Base-by-base conservation (phyloP, 2,329 filamentous ascomycete species). In the Fusarium tanahbumbuense region DNA sequence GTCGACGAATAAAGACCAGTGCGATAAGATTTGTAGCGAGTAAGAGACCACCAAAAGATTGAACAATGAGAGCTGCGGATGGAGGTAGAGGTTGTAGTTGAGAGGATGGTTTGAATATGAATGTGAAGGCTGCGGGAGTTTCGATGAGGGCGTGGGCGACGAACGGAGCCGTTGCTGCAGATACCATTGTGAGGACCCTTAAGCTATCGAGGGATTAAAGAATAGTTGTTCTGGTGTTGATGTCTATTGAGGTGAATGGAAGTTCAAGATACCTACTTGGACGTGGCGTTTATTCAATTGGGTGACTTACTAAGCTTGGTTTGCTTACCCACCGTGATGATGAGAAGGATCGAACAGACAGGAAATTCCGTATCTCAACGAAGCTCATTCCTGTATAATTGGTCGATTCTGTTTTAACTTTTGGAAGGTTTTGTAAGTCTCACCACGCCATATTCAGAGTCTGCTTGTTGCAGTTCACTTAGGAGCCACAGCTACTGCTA, bases 41-140 rank as follows among this genome's bases (percentile, higher is more conserved):
- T 5, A 87, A 77, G 16, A 86, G 77, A 15, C 83, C 85, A 45
- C 84, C 85, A 15, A 86, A 81, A 60, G 81, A 84, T 49, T 81
- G 79, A 15, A 86, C 73, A 32, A 87, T 76, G 40, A 86, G 81
- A 6, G 71, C 74, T 8, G 82, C 79, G 20, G 82, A 80, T 4
- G 73, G 70, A 8, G 80, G 74, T n/a, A 83, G 80, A 11, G 74
- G 76, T 11, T 80, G 76, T 12, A 87, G 78, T 63, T 87, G 85
- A 10, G 75, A 73, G 22, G 78, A 72, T 3, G 84, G 83, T 2
- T 59, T 62, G 41, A 83, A 71, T 57, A 85, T 79, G 75, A 87
- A 87, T n/a, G 81, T 81, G 8, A 82, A 66, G 16, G 82, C 82
- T 6, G 84, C 84, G 6, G 78, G 76, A 15, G 80, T 81, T 65